Evolutionary conservation across 176 grass and related monocot species (phyloP).

Genomic region (Dactylis glomerata): DNA sequence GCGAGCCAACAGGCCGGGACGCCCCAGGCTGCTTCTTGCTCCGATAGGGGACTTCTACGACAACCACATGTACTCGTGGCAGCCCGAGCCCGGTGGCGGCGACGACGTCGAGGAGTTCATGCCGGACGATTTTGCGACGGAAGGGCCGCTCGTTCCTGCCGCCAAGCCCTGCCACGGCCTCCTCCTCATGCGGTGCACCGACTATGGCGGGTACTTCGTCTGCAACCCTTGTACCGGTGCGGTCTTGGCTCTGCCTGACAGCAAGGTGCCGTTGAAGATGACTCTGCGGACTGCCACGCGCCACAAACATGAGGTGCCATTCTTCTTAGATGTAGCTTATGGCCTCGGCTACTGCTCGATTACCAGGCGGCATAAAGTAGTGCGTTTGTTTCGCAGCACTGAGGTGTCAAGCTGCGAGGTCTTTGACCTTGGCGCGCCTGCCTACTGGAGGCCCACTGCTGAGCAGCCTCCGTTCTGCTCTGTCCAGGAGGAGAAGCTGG

Average conservation of each 20-base stretch:
- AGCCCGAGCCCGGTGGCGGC: neutral
- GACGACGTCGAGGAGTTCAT: neutral
- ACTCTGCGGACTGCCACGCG: neutral
- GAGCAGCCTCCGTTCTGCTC: neutral
- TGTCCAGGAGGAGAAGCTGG: neutral
- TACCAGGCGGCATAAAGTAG: slow-evolving; percentile 1
- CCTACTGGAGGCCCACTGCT: slow-evolving; percentile 1
- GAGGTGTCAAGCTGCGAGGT: slow-evolving; percentile 1
- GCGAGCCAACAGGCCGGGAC: neutral
- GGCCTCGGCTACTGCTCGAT: neutral
- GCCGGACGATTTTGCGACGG: neutral
- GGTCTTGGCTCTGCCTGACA: neutral
- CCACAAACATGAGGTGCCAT: neutral
- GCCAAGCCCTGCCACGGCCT: slow-evolving; percentile 1
- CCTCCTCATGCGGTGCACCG: neutral
- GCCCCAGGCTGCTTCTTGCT: neutral
- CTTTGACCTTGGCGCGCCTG: slow-evolving; percentile 15
- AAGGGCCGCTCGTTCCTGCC: neutral
- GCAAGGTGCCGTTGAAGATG: slow-evolving; percentile 6
- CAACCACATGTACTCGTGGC: neutral
- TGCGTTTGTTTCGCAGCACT: neutral
- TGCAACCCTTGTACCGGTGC: neutral
- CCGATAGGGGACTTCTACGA: neutral
- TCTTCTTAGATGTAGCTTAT: neutral
- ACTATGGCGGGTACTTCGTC: neutral